These are phyloP conservation scores for Calonectria ilicicola DNA, from an alignment of 2,329 filamentous ascomycete species.

Conservation along the genomic window DNA sequence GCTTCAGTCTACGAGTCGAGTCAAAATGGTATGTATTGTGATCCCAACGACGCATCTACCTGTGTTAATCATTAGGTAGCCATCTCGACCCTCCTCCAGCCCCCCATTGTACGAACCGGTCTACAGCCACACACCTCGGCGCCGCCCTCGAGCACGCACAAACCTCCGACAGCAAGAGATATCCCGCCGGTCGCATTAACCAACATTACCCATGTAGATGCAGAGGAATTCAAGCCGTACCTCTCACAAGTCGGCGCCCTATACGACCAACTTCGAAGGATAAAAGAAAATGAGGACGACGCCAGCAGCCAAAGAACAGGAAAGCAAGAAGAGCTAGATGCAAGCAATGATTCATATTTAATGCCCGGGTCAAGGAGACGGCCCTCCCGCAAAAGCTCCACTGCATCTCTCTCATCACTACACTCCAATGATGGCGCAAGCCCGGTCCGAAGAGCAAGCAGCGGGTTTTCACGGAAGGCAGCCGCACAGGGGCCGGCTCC, in stretches of 20 bases:
- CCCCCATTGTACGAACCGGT: slow-evolving; percentile 89
- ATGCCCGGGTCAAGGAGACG: slow-evolving; percentile 53
- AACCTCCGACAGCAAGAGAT: slow-evolving; percentile 85
- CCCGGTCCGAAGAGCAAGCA: slow-evolving; percentile 58
- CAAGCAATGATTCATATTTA: slow-evolving; percentile 60
- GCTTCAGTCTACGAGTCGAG: slow-evolving; percentile 76
- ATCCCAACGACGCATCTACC: not conserved
- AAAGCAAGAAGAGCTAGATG: slow-evolving; percentile 58
- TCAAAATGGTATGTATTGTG: slow-evolving; percentile 76
- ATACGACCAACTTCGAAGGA: slow-evolving; percentile 88
- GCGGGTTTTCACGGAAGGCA: slow-evolving; percentile 65
- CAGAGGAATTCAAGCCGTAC: slow-evolving; percentile 85
- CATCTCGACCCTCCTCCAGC: slow-evolving; percentile 93
- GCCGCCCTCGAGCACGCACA: slow-evolving; percentile 78
- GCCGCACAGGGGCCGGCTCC: slow-evolving; percentile 80
- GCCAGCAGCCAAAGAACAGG: slow-evolving; percentile 56
- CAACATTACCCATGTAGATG: slow-evolving; percentile 85
- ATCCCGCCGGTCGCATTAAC: slow-evolving; percentile 94
- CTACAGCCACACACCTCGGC: slow-evolving; percentile 82
- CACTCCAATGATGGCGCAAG: slow-evolving; percentile 61
- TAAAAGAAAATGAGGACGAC: slow-evolving; percentile 82
- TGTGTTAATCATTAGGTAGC: slow-evolving; percentile 60
- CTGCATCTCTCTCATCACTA: slow-evolving; percentile 61
- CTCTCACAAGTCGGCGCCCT: slow-evolving; percentile 85
- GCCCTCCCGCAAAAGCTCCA: slow-evolving; percentile 49